phyloP scores from a whole-genome alignment of 1,284 basidiomycete genomes.

The Apiotrichum siamense region DNA sequence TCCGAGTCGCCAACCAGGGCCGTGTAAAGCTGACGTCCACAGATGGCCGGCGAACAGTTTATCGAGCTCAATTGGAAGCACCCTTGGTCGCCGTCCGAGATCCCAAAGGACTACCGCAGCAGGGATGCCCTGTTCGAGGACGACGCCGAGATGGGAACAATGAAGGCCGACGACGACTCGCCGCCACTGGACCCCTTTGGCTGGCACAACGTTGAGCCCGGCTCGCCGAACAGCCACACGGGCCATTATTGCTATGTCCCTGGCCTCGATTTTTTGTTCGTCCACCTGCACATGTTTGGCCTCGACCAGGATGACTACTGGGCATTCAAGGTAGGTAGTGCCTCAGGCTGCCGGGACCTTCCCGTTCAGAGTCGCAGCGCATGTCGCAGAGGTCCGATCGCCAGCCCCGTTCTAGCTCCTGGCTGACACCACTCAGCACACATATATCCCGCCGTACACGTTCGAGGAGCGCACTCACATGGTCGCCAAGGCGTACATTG shows the following conservation, averaged over 20 bases:
- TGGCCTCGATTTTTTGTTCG: constrained; percentile 15
- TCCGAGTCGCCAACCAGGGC: too few species aligned
- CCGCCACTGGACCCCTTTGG: neutral
- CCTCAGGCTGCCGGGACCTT: neutral
- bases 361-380: too few species aligned
- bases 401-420: too few species aligned
- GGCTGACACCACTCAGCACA: neutral
- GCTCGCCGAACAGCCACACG: neutral
- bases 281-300: constrained; percentile 15
- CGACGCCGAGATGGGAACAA: too few species aligned
- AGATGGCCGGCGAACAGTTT: constrained; percentile 18
- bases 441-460: constrained; percentile 15
- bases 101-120: neutral
- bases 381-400: too few species aligned
- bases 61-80: constrained; percentile 14
- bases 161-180: neutral
- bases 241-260: constrained; percentile 19
- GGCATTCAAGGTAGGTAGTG: constrained; percentile 11
- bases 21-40: too few species aligned
- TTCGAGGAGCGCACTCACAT: constrained; percentile 12
- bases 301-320: constrained; percentile 19
- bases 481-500: constrained; percentile 9
- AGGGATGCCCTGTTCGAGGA: neutral
- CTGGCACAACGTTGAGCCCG: neutral
- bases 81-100: constrained; percentile 8